Percentiles rank a stretch among this genome's conserved stretches.
phyloP scores from a whole-genome alignment of 805 yeast species.

The Candida maltosa region DNA sequence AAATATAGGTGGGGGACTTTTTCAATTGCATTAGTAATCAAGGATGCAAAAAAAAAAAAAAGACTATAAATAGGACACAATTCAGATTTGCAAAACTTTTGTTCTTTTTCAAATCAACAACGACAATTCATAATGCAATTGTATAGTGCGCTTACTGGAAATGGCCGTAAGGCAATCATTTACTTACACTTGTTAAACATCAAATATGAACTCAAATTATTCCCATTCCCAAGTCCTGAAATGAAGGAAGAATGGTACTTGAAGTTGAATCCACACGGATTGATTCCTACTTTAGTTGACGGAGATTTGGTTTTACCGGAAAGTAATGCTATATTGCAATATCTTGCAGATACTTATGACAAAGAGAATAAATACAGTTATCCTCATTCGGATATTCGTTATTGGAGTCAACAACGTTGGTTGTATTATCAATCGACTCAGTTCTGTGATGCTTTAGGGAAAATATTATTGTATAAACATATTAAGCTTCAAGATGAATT shows the following conservation, averaged over 20 bases:
- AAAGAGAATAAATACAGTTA: conserved; percentile 44
- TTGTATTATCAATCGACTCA: conserved; percentile 3
- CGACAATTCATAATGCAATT: no score
- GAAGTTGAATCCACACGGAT: conserved; percentile 57
- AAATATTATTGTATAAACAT: not conserved
- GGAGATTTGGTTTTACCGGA: conserved; percentile 45
- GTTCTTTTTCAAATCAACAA: no score
- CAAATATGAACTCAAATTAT: not conserved
- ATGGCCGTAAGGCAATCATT: conserved; percentile 4
- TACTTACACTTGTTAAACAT: conserved; percentile 1
- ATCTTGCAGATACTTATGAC: conserved; percentile 59
- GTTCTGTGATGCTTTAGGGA: conserved; percentile 20
- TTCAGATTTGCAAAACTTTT: no score
- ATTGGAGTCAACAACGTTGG: conserved; percentile 4
- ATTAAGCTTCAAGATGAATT: conserved; percentile 1
- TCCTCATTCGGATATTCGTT: conserved; percentile 25
- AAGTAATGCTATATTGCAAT: conserved; percentile 57
- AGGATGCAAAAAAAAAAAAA: no score
- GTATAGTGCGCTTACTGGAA: conserved; percentile 5
- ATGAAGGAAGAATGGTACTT: conserved; percentile 53
- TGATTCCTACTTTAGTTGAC: conserved; percentile 53
- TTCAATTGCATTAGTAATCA: no score
- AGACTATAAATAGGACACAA: no score
- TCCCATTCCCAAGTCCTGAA: conserved; percentile 5
- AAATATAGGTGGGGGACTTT: no score